Percentiles rank a stretch among this genome's conserved stretches.
These are phyloP conservation scores for Suillus paluster DNA, from an alignment of 768 basidiomycete species.

Conservation along the genomic window DNA sequence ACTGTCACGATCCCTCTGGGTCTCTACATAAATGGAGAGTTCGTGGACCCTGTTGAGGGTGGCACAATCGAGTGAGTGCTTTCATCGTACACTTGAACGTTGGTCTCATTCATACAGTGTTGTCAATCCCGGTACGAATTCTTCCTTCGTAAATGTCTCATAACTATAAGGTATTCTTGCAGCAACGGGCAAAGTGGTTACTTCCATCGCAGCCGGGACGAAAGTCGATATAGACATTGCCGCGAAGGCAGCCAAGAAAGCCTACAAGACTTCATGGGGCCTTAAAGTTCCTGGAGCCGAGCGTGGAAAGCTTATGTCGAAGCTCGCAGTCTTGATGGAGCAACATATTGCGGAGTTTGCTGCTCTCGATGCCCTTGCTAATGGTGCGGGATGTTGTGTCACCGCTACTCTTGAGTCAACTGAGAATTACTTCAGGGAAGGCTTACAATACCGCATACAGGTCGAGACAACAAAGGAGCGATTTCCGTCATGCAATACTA, in stretches of 20 bases:
- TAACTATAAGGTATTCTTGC: slow-evolving; percentile 9
- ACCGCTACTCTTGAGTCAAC: slow-evolving; percentile 1
- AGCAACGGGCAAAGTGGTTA: slow-evolving; percentile 67
- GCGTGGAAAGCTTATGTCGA: slow-evolving; percentile 59
- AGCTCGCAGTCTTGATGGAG: slow-evolving; percentile 70
- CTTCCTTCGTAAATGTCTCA: slow-evolving; percentile 5
- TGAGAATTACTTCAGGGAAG: slow-evolving; percentile 5
- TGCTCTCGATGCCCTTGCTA: slow-evolving; percentile 70
- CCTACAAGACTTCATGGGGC: slow-evolving; percentile 65
- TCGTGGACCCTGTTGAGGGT: slow-evolving; percentile 53
- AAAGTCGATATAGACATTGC: slow-evolving; percentile 72
- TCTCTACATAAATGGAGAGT: slow-evolving; percentile 65
- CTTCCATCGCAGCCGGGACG: slow-evolving; percentile 58
- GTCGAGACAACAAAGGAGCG: slow-evolving; percentile 21
- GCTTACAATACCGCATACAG: slow-evolving; percentile 9
- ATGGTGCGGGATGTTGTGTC: slow-evolving; percentile 45
- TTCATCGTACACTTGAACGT: background rate
- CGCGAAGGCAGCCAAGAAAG: slow-evolving; percentile 62
- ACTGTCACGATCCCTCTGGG: slow-evolving; percentile 58
- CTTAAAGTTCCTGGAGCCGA: slow-evolving; percentile 52
- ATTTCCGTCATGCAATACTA: slow-evolving; percentile 53
- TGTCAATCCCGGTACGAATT: slow-evolving; percentile 51
- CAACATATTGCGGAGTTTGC: slow-evolving; percentile 59
- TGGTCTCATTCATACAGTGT: slow-evolving; percentile 42
- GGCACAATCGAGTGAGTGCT: slow-evolving; percentile 67